A percentile compares a stretch with the other conserved stretches of the same genome.
Conservation (phyloP, 805 yeast species). For the Ogataea corticis region DNA sequence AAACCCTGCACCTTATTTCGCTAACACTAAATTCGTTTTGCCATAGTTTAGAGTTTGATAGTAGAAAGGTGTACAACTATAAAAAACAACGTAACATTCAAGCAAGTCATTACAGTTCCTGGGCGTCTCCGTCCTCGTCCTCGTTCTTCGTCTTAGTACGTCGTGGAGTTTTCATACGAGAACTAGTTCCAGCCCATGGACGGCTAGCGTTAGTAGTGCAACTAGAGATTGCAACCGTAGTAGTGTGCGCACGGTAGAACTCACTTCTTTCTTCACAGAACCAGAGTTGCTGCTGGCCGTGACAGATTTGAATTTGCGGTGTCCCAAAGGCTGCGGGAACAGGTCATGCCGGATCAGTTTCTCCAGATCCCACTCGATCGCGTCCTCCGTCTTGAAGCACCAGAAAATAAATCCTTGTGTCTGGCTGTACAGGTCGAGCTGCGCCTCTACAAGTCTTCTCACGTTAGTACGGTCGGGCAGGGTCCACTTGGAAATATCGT, state of each 20-base stretch:
- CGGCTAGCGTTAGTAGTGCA: conserved; percentile 13
- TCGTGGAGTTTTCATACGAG: conserved; percentile 3
- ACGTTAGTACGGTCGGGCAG: conserved; percentile 42
- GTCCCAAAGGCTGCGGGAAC: conserved; percentile 64
- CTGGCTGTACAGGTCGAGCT: conserved; percentile 50
- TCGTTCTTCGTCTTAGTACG: no score
- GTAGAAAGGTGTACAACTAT: conserved; percentile 35
- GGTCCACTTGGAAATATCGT: conserved; percentile 44
- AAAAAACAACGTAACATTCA: not conserved
- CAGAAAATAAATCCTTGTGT: conserved; percentile 67
- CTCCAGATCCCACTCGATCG: conserved; percentile 67
- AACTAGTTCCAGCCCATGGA: conserved; percentile 1
- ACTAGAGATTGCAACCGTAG: not conserved
- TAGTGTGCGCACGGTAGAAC: conserved; percentile 10
- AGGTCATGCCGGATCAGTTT: conserved; percentile 49
- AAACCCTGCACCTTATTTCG: conserved; percentile 35
- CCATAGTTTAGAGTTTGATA: conserved; percentile 41
- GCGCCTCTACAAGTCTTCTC: conserved; percentile 60
- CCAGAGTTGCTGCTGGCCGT: conserved; percentile 32
- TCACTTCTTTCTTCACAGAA: conserved; percentile 9
- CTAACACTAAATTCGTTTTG: conserved; percentile 36
- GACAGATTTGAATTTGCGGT: conserved; percentile 73
- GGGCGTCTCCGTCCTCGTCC: no score
- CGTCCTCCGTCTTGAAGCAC: conserved; percentile 67
- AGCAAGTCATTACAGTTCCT: no score